phyloP scores from a whole-genome alignment of 108 stramenopile genomes.

The Skeletonema marinoi region DNA sequence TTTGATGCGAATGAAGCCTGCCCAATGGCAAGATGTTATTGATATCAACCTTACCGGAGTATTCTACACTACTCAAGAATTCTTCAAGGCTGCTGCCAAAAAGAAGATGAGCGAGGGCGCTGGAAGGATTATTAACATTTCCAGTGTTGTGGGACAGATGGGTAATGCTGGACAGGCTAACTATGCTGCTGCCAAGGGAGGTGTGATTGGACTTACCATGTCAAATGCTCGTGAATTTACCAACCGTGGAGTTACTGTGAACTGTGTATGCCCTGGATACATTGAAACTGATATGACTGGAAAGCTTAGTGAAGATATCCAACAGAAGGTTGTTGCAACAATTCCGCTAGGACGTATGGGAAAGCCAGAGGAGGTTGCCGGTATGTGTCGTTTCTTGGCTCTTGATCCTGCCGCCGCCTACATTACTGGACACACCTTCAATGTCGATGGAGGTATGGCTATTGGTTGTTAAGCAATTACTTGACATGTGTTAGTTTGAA shows the following conservation, averaged over 20 bases:
- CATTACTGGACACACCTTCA: conserved; percentile 94
- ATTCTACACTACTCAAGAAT: conserved; percentile 95
- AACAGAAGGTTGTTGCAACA: conserved; percentile 63
- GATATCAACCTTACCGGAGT: conserved; percentile 95
- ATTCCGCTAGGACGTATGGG: conserved; percentile 90
- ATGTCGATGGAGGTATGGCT: conserved; percentile 97
- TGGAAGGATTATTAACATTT: conserved; percentile 98
- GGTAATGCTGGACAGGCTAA: conserved; percentile 97
- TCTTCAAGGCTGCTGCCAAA: conserved; percentile 86
- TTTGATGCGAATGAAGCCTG: conserved; percentile 95
- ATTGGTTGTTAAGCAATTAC: conserved; percentile 77
- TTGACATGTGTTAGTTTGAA: neutral
- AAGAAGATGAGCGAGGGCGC: conserved; percentile 77
- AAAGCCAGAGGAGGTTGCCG: conserved; percentile 90
- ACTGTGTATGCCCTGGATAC: conserved; percentile 89
- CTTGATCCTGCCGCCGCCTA: conserved; percentile 90
- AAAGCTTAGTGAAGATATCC: conserved; percentile 52
- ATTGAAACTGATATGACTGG: conserved; percentile 91
- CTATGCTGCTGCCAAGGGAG: conserved; percentile 94
- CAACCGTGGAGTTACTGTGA: conserved; percentile 77
- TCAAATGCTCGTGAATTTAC: conserved; percentile 93
- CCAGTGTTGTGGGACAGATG: conserved; percentile 95
- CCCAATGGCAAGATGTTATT: conserved; percentile 94
- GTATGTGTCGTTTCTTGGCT: conserved; percentile 87
- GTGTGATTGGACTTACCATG: conserved; percentile 89